Percentiles rank a stretch among this genome's conserved stretches.
Conservation (phyloP, 2,329 filamentous ascomycete genomes). For the Colletotrichum destructivum region DNA sequence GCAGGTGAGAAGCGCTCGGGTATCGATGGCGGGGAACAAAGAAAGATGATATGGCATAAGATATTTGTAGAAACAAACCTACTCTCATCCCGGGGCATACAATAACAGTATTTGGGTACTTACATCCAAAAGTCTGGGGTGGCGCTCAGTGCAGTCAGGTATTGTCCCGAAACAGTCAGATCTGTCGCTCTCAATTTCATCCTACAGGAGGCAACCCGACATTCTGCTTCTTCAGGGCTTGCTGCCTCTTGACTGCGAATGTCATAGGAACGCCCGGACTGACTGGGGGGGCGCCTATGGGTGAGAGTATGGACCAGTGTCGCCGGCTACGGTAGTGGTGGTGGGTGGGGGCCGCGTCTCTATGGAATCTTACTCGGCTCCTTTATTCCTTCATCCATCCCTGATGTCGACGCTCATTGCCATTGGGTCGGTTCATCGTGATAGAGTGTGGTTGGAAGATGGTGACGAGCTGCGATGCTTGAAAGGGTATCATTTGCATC, state of each 20-base stretch:
- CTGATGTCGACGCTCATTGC: background rate
- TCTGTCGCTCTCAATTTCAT: background rate
- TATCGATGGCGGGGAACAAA: no score
- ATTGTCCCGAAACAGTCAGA: background rate
- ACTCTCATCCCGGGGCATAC: no score
- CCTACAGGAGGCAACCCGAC: background rate
- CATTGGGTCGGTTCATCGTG: background rate
- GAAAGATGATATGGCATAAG: background rate
- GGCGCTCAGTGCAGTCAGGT: background rate
- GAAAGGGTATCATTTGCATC: background rate
- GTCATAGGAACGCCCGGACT: background rate
- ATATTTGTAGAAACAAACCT: background rate
- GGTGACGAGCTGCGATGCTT: no score
- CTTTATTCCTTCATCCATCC: constrained; percentile 8
- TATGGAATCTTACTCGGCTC: constrained; percentile 5
- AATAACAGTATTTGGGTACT: no score
- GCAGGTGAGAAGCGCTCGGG: background rate
- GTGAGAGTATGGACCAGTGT: background rate
- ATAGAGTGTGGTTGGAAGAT: background rate
- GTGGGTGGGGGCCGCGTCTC: background rate
- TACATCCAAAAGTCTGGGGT: no score
- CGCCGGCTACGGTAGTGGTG: background rate
- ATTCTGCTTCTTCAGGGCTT: background rate
- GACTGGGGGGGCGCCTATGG: background rate
- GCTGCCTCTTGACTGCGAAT: background rate